These are phyloP conservation scores for Lachancea fermentati DNA, from an alignment of 805 yeast species.

Conservation along the genomic window DNA sequence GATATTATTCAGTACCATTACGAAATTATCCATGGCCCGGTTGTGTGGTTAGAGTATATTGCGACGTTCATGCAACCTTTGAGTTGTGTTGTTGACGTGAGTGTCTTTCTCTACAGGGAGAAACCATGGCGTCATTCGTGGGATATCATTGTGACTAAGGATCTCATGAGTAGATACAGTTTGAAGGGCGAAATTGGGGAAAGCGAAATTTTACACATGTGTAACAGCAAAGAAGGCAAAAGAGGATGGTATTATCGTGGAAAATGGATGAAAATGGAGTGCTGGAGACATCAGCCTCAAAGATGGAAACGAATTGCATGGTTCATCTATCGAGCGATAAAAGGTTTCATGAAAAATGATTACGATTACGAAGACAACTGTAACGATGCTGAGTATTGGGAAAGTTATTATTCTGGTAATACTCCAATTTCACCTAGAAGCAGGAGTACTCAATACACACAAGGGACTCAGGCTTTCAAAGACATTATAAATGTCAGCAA, in stretches of 20 bases:
- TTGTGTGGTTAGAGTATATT: constrained; percentile 57
- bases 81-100: constrained; percentile 70
- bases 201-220: constrained; percentile 19
- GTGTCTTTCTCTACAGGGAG: constrained; percentile 73
- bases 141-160: constrained; percentile 20
- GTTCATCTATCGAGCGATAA: constrained; percentile 21
- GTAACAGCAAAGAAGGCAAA: constrained; percentile 22
- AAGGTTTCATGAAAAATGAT: constrained; percentile 13
- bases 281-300: constrained; percentile 27
- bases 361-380: constrained; percentile 24
- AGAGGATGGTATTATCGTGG: constrained; percentile 33
- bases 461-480: constrained; percentile 6
- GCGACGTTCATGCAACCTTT: constrained; percentile 78
- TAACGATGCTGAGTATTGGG: constrained; percentile 22
- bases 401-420: constrained; percentile 14
- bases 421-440: neutral
- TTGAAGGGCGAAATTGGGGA: constrained; percentile 25
- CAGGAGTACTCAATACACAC: neutral
- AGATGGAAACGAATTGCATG: constrained; percentile 22
- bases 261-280: constrained; percentile 17
- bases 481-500: constrained; percentile 4
- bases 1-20: constrained; percentile 52
- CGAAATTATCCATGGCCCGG: constrained; percentile 44
- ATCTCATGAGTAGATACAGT: constrained; percentile 19
- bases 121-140: constrained; percentile 63